Percentiles rank a stretch among this genome's conserved stretches.
Evolutionary conservation across 495 filamentous ascomycete species (phyloP).

Genomic region (Lasiosphaeria hispida): DNA sequence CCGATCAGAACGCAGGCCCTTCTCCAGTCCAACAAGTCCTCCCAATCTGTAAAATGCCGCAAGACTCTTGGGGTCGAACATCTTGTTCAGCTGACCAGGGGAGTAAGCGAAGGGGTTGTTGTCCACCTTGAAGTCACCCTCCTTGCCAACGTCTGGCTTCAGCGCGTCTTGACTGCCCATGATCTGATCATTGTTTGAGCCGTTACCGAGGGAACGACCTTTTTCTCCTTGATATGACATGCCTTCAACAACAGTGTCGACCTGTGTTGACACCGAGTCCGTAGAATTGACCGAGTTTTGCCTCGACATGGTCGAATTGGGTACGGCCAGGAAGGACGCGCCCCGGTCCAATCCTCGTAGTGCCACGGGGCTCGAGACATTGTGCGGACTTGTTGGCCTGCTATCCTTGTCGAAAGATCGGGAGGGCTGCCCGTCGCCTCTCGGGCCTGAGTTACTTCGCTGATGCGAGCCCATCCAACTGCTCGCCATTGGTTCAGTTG

Average conservation of each 20-base stretch:
- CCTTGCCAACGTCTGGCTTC: slow-evolving; percentile 62
- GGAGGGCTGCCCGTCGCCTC: slow-evolving; percentile 58
- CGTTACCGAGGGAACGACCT: slow-evolving; percentile 26
- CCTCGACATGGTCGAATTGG: slow-evolving; percentile 46
- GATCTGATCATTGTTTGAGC: slow-evolving; percentile 44
- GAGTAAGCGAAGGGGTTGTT: slow-evolving; percentile 72
- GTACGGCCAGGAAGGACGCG: slow-evolving; percentile 49
- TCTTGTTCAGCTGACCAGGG: slow-evolving; percentile 69
- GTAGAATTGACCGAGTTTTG: slow-evolving; percentile 56
- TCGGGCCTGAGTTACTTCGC: slow-evolving; percentile 29
- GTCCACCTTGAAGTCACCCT: slow-evolving; percentile 60
- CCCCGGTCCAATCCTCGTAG: slow-evolving; percentile 45
- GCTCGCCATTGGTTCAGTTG: slow-evolving; percentile 40
- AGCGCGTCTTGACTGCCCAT: slow-evolving; percentile 56
- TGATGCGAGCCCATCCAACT: slow-evolving; percentile 48
- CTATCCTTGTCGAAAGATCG: slow-evolving; percentile 75
- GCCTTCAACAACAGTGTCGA: slow-evolving; percentile 39
- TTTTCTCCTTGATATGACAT: slow-evolving; percentile 41
- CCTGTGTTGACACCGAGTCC: slow-evolving; percentile 48
- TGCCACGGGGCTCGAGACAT: slow-evolving; percentile 70
- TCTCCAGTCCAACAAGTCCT: slow-evolving; percentile 64
- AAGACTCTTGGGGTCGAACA: slow-evolving; percentile 72
- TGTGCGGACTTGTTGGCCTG: slow-evolving; percentile 85
- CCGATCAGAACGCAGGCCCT: slow-evolving; percentile 64
- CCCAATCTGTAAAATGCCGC: slow-evolving; percentile 68